These are phyloP conservation scores for Reutealis trisperma DNA, from an alignment of 345 rosid species.

Conservation along the genomic window DNA sequence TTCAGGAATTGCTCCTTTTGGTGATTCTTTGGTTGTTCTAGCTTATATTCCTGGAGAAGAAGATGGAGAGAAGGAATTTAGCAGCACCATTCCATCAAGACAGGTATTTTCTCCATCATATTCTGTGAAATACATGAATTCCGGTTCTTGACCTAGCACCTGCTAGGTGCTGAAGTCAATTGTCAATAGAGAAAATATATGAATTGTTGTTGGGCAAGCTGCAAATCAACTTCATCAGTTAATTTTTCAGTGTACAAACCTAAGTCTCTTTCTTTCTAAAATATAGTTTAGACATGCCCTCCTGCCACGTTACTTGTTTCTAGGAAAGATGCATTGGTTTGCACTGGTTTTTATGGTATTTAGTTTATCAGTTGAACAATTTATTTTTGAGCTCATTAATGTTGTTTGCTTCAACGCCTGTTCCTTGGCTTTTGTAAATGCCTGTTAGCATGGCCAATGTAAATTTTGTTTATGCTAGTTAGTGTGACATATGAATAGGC, in stretches of 20 bases:
- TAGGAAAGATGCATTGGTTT: not conserved
- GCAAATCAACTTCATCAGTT: not conserved
- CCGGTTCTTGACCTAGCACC: not conserved
- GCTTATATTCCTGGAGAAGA: slow-evolving; percentile 88
- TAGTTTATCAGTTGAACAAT: not conserved
- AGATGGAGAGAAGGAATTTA: slow-evolving; percentile 78
- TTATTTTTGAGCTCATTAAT: not conserved
- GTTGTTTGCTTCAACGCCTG: not conserved
- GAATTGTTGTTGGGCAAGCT: not conserved
- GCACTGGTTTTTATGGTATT: no score
- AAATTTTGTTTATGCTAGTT: not conserved
- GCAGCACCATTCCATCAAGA: slow-evolving; percentile 63
- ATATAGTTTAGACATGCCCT: not conserved
- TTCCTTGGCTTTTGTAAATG: not conserved
- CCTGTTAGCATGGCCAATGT: not conserved
- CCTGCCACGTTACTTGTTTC: not conserved
- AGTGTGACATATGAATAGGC: not conserved
- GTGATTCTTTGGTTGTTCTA: slow-evolving; percentile 95
- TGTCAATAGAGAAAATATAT: not conserved
- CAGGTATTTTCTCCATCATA: slow-evolving; percentile 52
- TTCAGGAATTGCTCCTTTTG: slow-evolving; percentile 99
- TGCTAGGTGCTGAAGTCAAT: not conserved
- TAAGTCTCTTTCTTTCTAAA: not conserved
- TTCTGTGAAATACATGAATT: not conserved
- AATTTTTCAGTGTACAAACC: not conserved